Evolutionary conservation across 225 moss, liverwort and hornwort species (phyloP), one percentile per base, ranked within the genome.

Genomic region (Polytrichum commune): DNA sequence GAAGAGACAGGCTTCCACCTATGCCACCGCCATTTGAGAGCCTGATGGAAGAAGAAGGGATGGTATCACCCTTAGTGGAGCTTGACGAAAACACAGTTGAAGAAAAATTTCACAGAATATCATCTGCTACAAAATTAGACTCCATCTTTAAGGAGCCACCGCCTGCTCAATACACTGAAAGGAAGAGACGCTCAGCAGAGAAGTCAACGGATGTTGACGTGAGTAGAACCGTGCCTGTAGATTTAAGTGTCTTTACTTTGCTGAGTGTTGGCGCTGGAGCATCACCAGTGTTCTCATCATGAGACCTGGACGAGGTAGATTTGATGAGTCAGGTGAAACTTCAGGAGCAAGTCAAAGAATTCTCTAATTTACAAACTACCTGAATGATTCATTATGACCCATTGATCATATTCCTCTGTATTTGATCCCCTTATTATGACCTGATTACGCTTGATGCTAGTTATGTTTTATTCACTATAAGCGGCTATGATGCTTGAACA

Each of bases 1-100:
- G 82, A 70, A 86, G 81, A 71, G 82, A 79, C 29, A 82, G 88
- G 70, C 82, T 87, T 28, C 91, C 82, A 46, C 86, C 84, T 73
- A 72, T 92, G 62, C 96, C 94, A 8, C 90, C 92, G 55, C 94
- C 96, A 62, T 94, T 97, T 76, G 94, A 85, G 76, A 83, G 75
- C 68, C 69, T 96, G 29, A 75, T 80, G 67, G 92, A 93, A 74
- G 88, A 78, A 68, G 92, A 91, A 68, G 90, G 83, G 63, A 68
- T 68, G 38, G 35, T 69, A 74, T 60, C 71, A 71, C 69, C 77
- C 29, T 84, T 79, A 27, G 60, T 60, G 81, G 76, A 76, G 69
- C 77, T 74, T 67, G 82, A 87, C 79, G 79, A 78, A 71, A 74
- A 75, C 62, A 29, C 66, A 67, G 73, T 69, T 7, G 65, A 23